Conservation (phyloP, 2,329 filamentous ascomycete genomes). For the Emergomyces pasteurianus region DNA sequence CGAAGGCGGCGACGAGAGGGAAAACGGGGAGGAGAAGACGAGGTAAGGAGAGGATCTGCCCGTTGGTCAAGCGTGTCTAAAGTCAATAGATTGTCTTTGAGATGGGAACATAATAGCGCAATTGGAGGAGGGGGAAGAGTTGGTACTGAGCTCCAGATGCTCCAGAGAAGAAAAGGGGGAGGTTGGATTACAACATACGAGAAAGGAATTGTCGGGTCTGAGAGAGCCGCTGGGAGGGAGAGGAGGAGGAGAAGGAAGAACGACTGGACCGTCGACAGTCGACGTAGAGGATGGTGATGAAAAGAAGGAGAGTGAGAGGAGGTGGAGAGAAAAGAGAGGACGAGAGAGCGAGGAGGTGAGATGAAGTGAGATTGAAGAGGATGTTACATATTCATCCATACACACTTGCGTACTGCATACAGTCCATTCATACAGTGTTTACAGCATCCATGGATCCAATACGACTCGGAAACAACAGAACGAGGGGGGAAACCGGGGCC, state of each 20-base stretch:
- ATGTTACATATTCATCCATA: too few relatives aligned
- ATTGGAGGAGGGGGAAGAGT: slow-evolving; percentile 2
- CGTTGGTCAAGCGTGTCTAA: background rate
- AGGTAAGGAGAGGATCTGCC: background rate
- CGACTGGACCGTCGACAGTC: slow-evolving; percentile 1
- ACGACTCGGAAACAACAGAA: background rate
- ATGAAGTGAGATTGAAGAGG: background rate
- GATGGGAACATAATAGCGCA: background rate
- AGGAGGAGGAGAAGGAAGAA: slow-evolving; percentile 6
- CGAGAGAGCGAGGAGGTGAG: background rate
- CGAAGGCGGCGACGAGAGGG: background rate
- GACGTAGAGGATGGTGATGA: background rate
- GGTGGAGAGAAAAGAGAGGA: slow-evolving; percentile 1
- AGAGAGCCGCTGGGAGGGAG: slow-evolving; percentile 8
- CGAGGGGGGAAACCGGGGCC: too few relatives aligned
- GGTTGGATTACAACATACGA: slow-evolving; percentile 5
- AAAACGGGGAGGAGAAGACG: background rate
- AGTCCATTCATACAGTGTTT: too few relatives aligned
- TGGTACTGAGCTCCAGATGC: too few relatives aligned
- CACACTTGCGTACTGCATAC: too few relatives aligned
- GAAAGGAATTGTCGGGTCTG: background rate
- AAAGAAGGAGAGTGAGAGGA: slow-evolving; percentile 13
- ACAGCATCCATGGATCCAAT: too few relatives aligned
- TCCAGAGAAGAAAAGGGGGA: background rate
- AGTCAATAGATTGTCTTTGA: background rate